Base-by-base conservation (phyloP, 371 early-diverging fungal genomes). In the Mortierella sp. region DNA sequence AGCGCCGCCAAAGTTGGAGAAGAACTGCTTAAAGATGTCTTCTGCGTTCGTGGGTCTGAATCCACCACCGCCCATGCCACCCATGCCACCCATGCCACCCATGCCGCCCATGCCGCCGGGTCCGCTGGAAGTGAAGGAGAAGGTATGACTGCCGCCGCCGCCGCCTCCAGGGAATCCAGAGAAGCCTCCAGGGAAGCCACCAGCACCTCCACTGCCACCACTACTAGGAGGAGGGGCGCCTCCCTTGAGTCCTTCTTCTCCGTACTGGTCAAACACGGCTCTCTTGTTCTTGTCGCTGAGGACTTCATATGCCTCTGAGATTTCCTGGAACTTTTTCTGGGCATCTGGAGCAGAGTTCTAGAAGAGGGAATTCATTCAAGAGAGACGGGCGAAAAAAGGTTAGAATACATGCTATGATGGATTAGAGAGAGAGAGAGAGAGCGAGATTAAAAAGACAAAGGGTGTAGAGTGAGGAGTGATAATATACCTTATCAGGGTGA, bases 11-110 rank as follows among this genome's bases (percentile, higher is more conserved):
- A 90, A 89, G 11, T 84, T 83, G 25, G 87, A 74, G 82, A 97
- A 96, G 87, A 98, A 94, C 71, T 92, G 91, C 37, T 84, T 83
- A 71, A 97, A 98, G 70, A 98, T 97, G 58, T 95, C 95, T 25
- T 97, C 95, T n/a, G 99, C 94, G 70, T 91, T 82, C n/a, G 91
- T 87, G 12, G 97, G 97, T 61, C 85, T 84, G 83, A 92, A 93
- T 43, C 85, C 81, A 80, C 91, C 93, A 0, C 92, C 90, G 46
- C 85, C 88, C 28, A 82, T 82, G 28, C 89, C 86, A 18, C 77
- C 74, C 12, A 64, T 44, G 16, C 48, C 53, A n/a, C n/a, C n/a
- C n/a, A n/a, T n/a, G n/a, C 29, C 48, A 11, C 56, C 61, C 9
- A 3, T 9, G 3, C 63, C 64, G 23, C 64, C 63, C 63, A 63